Percentiles rank a stretch among this genome's conserved stretches.
These are phyloP conservation scores for Arthonia radiata DNA, from an alignment of 495 filamentous ascomycete species.

Conservation along the genomic window DNA sequence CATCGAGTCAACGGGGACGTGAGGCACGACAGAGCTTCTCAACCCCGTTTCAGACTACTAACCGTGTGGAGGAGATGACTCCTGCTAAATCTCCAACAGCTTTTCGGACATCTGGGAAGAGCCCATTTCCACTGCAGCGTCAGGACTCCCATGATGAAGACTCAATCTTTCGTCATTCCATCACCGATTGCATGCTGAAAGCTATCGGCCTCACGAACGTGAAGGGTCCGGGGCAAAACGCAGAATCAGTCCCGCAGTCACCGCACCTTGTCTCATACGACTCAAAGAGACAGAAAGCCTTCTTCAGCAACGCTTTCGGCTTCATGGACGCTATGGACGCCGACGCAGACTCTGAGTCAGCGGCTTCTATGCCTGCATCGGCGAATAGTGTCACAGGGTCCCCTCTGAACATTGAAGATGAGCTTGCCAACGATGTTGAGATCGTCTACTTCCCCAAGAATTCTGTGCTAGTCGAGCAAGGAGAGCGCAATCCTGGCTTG, in stretches of 20 bases:
- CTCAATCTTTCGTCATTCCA: slow-evolving; percentile 61
- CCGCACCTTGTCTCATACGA: slow-evolving; percentile 72
- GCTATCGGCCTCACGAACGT: slow-evolving; percentile 60
- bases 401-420: slow-evolving; percentile 33
- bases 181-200: slow-evolving; percentile 88
- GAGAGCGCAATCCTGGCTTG: slow-evolving; percentile 79
- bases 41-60: not conserved
- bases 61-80: not conserved
- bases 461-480: slow-evolving; percentile 88
- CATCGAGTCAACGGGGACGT: not conserved
- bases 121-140: not conserved
- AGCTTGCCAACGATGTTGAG: slow-evolving; percentile 78
- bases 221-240: too few species aligned
- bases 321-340: slow-evolving; percentile 80
- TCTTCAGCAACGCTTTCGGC: slow-evolving; percentile 79
- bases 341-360: slow-evolving; percentile 72
- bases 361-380: slow-evolving; percentile 33
- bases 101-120: not conserved
- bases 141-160: slow-evolving; percentile 37
- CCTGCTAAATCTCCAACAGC: not conserved
- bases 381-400: slow-evolving; percentile 28
- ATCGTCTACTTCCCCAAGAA: slow-evolving; percentile 93
- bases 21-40: not conserved
- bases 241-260: slow-evolving; percentile 55
- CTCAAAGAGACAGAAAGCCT: slow-evolving; percentile 55